These are phyloP conservation scores for Casuarina equisetifolia DNA, from an alignment of 306 rosid genomes.

Conservation along the genomic window DNA sequence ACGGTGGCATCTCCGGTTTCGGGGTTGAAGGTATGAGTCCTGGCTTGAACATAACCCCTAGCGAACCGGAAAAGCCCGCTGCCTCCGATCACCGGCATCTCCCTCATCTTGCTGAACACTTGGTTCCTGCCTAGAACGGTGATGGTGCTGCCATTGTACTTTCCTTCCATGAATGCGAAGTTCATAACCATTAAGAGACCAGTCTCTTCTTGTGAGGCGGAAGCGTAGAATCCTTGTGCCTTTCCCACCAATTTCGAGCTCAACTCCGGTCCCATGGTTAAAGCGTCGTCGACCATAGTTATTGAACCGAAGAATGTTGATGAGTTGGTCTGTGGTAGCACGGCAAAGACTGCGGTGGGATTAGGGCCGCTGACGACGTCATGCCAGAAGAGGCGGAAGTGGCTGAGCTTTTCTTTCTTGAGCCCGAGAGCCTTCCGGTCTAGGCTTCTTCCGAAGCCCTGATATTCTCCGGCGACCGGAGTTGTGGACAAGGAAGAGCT, in stretches of 20 bases:
- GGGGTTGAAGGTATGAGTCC: constrained; percentile 29
- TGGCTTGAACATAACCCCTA: constrained; percentile 24
- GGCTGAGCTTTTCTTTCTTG: constrained; percentile 56
- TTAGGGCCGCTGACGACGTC: constrained; percentile 37
- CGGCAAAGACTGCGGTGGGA: constrained; percentile 8
- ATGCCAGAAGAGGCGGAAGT: constrained; percentile 65
- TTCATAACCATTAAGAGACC: constrained; percentile 8
- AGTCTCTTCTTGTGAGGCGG: neutral
- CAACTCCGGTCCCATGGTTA: neutral
- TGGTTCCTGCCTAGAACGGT: constrained; percentile 20
- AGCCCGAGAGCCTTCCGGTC: constrained; percentile 38
- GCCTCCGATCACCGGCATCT: constrained; percentile 31
- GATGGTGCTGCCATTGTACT: constrained; percentile 14
- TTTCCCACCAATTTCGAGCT: neutral
- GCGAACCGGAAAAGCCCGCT: constrained; percentile 31
- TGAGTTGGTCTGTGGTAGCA: constrained; percentile 27
- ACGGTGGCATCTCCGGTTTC: constrained; percentile 46
- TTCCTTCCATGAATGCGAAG: constrained; percentile 4
- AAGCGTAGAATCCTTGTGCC: neutral
- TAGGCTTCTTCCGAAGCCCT: constrained; percentile 29
- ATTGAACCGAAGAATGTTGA: constrained; percentile 24
- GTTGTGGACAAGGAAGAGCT: constrained; percentile 4
- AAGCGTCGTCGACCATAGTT: neutral
- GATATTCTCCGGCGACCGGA: neutral
- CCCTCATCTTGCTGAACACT: neutral